Evolutionary conservation across 495 filamentous ascomycete genomes (phyloP), one percentile per base, ranked within the genome.

Genomic region (Hyaloscypha variabilis): DNA sequence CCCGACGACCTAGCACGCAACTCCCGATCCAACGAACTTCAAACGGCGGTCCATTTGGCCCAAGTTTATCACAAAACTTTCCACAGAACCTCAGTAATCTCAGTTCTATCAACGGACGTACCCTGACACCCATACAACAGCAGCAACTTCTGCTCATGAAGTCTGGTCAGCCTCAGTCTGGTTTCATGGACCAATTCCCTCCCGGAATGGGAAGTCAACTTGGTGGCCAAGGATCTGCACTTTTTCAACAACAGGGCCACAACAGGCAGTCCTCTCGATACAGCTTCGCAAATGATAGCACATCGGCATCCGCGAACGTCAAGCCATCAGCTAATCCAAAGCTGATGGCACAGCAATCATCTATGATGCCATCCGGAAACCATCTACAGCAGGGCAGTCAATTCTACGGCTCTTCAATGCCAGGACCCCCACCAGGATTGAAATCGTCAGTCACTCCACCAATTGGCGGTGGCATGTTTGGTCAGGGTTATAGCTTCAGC

Each of bases 391-490:
- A 80, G 11, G 82, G 81, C 64, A 81, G 77, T 67, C 88, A 88
- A 69, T 88, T 86, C 71, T 92, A 87, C 72, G 80, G 82, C 53
- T 81, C 79, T 14, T 84, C 86, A 19, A 91, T 97, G 60, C 92
- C 95, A 72, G 93, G 94, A 4, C 95, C 95, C 19, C 96, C 96
- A 56, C 96, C 96, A 2, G 96, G 96, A 2, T 83, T 99, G 60
- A 98, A 99, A 79, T 93, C 93, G 4, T 91, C 92, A 1, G 93
- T 93, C 31, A 97, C 93, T 13, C 94, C 95, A 56, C 95, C 95
- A 6, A 90, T 91, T 64, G 88, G 88, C 65, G 88, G 87, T 53
- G 88, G 88, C 61, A 91, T 91, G 83, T 92, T 91, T 68, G 87
- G 87, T 23, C 89, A 91, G 73, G 87, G 87, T 34, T 88, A 91